Percentiles rank a stretch among this genome's conserved stretches.
Conservation (phyloP, 805 yeast species). For the Saccharomycopsis sp. region DNA sequence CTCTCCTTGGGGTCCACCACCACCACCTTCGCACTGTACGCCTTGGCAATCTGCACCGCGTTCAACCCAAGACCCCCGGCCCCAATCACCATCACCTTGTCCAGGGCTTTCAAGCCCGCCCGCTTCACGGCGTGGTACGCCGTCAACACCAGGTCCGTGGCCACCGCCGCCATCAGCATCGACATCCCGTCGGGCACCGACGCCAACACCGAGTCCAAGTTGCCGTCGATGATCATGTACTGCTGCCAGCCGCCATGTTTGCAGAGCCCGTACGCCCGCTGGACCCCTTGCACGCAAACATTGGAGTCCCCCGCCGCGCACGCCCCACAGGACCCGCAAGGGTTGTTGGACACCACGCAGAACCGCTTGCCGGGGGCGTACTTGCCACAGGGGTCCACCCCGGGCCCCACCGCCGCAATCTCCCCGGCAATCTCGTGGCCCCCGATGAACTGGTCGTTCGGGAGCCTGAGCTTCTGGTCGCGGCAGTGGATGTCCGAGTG, state of each 20-base stretch:
- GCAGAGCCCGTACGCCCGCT: constrained; percentile 24
- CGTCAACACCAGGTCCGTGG: constrained; percentile 29
- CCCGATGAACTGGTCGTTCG: constrained; percentile 22
- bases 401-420: constrained; percentile 21
- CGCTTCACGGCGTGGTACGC: constrained; percentile 29
- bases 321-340: constrained; percentile 61
- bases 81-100: constrained; percentile 27
- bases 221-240: constrained; percentile 20
- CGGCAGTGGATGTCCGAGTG: constrained; percentile 34
- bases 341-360: constrained; percentile 22
- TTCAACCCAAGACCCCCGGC: constrained; percentile 30
- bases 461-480: constrained; percentile 19
- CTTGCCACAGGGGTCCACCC: constrained; percentile 2
- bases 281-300: constrained; percentile 25
- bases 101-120: constrained; percentile 23
- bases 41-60: constrained; percentile 27
- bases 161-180: constrained; percentile 27
- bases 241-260: constrained; percentile 29
- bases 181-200: constrained; percentile 26
- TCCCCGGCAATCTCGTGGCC: constrained; percentile 29
- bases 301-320: constrained; percentile 99
- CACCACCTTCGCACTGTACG: constrained; percentile 22
- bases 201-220: constrained; percentile 11
- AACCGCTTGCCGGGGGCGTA: constrained; percentile 19
- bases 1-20: constrained; percentile 26